Evolutionary conservation across 305 asterid genomes (phyloP).

Genomic region (Galium porrigens): DNA sequence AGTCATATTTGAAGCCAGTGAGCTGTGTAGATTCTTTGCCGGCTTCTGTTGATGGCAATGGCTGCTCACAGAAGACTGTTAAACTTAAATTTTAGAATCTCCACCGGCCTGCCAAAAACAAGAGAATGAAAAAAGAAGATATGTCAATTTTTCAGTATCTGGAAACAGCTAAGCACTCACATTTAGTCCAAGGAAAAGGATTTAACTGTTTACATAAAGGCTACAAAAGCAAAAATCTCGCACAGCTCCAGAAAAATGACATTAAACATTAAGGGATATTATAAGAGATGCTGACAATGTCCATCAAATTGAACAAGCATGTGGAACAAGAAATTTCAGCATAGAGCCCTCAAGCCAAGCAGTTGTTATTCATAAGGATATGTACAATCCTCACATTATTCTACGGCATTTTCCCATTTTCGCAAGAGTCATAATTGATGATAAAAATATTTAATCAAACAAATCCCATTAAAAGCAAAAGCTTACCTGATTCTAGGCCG

Average conservation of each 20-base stretch:
- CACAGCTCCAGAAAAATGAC: background rate
- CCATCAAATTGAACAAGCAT: background rate
- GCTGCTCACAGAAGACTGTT: slow-evolving; percentile 24
- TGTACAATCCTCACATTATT: background rate
- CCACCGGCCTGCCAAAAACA: slow-evolving; percentile 57
- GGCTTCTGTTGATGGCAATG: slow-evolving; percentile 21
- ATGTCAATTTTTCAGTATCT: background rate
- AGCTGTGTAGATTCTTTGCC: slow-evolving; percentile 17
- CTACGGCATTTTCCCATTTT: background rate
- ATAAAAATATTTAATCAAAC: background rate
- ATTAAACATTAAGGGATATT: background rate
- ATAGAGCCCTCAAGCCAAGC: background rate
- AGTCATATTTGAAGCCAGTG: slow-evolving; percentile 32
- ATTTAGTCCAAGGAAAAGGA: background rate
- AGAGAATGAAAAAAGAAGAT: slow-evolving; percentile 4
- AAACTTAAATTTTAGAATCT: slow-evolving; percentile 43
- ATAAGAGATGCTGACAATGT: background rate
- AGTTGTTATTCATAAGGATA: background rate
- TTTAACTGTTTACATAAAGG: background rate
- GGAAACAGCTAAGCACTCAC: background rate
- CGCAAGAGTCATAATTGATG: background rate
- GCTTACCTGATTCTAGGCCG: slow-evolving; percentile 59
- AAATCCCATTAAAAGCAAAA: background rate
- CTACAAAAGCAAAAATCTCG: background rate
- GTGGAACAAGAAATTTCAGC: background rate